Conservation (phyloP, 2,329 filamentous ascomycete species). For the Esteya vermicola region DNA sequence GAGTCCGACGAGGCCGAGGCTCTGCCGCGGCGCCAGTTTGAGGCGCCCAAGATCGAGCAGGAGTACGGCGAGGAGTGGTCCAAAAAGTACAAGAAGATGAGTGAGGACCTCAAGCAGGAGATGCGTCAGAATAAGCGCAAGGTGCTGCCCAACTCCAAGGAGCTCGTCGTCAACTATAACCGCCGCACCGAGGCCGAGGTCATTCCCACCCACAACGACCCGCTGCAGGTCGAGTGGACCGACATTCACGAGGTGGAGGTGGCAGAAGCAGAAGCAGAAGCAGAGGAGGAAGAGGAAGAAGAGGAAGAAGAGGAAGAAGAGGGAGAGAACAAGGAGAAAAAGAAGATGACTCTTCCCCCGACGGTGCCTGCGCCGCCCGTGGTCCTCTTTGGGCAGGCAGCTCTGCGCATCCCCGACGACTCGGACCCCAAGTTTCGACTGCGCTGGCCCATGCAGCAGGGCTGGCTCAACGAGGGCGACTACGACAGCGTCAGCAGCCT, state of each 20-base stretch:
- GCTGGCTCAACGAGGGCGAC: conserved; percentile 81
- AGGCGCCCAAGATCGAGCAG: conserved; percentile 53
- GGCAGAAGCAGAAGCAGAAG: not conserved
- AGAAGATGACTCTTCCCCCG: not conserved
- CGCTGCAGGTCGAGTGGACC: conserved; percentile 89
- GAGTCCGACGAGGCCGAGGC: conserved; percentile 75
- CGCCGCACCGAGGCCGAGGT: conserved; percentile 67
- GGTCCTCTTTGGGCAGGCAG: conserved; percentile 69
- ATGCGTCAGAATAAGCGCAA: conserved; percentile 92
- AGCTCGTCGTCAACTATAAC: conserved; percentile 91
- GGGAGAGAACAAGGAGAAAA: not conserved
- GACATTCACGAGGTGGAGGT: conserved; percentile 42
- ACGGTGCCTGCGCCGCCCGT: conserved; percentile 24
- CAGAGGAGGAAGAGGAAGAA: not conserved
- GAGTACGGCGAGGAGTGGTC: conserved; percentile 75
- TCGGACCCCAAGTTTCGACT: conserved; percentile 83
- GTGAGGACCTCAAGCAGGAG: conserved; percentile 70
- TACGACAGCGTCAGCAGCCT: conserved; percentile 69
- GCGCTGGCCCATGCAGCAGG: conserved; percentile 80
- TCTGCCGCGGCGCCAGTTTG: conserved; percentile 57
- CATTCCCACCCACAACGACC: conserved; percentile 90
- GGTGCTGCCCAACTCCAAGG: conserved; percentile 93
- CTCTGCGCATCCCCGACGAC: conserved; percentile 74
- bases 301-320: not conserved
- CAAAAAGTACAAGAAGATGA: conserved; percentile 68